phyloP scores from a whole-genome alignment of 768 basidiomycete genomes.

The Tricholoma bakamatsutake region DNA sequence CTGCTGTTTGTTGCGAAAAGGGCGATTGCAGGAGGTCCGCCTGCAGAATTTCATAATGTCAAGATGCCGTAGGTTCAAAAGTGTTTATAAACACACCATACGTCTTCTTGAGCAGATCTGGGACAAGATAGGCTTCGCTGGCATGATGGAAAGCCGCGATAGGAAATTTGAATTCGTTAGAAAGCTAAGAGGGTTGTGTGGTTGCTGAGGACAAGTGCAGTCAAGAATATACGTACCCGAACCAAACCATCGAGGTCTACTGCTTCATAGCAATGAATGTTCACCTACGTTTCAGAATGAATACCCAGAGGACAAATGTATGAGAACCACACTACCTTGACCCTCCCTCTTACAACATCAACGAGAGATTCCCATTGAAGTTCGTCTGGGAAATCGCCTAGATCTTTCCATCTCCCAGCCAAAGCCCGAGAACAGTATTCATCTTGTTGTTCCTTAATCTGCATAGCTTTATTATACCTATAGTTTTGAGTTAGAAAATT shows the following conservation, averaged over 20 bases:
- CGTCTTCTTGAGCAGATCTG: slow-evolving; percentile 64
- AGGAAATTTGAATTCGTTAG: slow-evolving; percentile 81
- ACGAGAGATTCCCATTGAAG: slow-evolving; percentile 77
- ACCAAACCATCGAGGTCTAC: slow-evolving; percentile 72
- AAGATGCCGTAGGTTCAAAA: neutral
- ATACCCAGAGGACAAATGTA: neutral
- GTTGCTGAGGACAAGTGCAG: neutral
- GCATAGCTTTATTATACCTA: slow-evolving; percentile 59
- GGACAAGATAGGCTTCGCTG: slow-evolving; percentile 78
- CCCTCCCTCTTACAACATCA: slow-evolving; percentile 71
- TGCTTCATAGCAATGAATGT: slow-evolving; percentile 50
- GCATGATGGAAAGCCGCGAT: slow-evolving; percentile 78
- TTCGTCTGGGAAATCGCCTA: slow-evolving; percentile 60
- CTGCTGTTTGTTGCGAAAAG: slow-evolving; percentile 57
- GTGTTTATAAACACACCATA: slow-evolving; percentile 38
- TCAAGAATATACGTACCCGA: slow-evolving; percentile 38
- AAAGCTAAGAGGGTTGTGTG: slow-evolving; percentile 38
- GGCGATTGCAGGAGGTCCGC: slow-evolving; percentile 67
- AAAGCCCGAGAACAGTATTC: slow-evolving; percentile 51
- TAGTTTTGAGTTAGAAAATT: slow-evolving; percentile 8
- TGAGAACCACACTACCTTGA: slow-evolving; percentile 42
- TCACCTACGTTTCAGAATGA: slow-evolving; percentile 29
- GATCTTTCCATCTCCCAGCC: slow-evolving; percentile 39
- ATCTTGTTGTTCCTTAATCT: slow-evolving; percentile 65
- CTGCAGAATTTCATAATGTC: slow-evolving; percentile 22